These are phyloP conservation scores for Barnettozyma wickerhamii DNA, from an alignment of 805 yeast species.

Conservation along the genomic window DNA sequence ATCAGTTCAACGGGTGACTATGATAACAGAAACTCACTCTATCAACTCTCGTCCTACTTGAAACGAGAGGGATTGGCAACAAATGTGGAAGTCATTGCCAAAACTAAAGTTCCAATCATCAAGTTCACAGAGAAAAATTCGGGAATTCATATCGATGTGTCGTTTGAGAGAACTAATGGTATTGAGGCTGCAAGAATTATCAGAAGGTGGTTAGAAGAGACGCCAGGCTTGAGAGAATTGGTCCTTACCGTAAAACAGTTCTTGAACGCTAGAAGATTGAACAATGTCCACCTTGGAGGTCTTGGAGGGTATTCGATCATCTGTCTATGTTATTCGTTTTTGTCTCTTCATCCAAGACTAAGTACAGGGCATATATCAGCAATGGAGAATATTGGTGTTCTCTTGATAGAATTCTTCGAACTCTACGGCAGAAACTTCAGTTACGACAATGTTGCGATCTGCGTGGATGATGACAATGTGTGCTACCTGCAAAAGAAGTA, in stretches of 20 bases:
- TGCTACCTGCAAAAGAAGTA: conserved; percentile 55
- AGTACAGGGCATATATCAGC: conserved; percentile 63
- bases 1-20: conserved; percentile 54
- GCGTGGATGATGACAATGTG: conserved; percentile 52
- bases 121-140: conserved; percentile 76
- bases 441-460: conserved; percentile 71
- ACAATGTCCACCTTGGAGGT: conserved; percentile 91
- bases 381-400: conserved; percentile 74
- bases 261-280: conserved; percentile 67
- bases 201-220: conserved; percentile 62
- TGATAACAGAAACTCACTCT: conserved; percentile 62
- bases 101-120: conserved; percentile 91
- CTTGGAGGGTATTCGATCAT: conserved; percentile 93
- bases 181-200: conserved; percentile 77
- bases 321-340: conserved; percentile 75
- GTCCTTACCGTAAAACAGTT: conserved; percentile 84
- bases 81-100: conserved; percentile 79
- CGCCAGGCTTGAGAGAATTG: conserved; percentile 79
- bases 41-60: conserved; percentile 67
- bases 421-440: conserved; percentile 87
- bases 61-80: conserved; percentile 58
- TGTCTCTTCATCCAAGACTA: conserved; percentile 74
- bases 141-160: conserved; percentile 77
- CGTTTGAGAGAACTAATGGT: conserved; percentile 84
- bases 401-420: conserved; percentile 88